Base-by-base conservation (phyloP, 169 alveolate species). In the Plasmodium billcollinsi region DNA sequence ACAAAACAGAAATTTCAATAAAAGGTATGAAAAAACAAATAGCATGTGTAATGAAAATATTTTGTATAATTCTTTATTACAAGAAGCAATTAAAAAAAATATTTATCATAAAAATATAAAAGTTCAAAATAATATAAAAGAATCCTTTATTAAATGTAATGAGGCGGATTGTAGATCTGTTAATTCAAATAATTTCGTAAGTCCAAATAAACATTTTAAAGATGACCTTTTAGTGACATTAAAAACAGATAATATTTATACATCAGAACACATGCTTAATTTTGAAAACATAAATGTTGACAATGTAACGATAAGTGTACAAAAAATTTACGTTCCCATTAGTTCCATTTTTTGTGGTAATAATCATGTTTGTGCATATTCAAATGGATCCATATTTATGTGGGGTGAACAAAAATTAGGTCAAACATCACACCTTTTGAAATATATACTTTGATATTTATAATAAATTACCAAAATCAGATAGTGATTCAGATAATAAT, bases 391-490 rank as follows among this genome's bases (percentile, higher is more conserved):
- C 45, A 65, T 76, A 76, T 76, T 76, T 76, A 76, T 76, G 89
- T 76, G 89, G 89, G 89, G 89, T 24, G 89, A 76, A 67, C 89
- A 76, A 43, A 76, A 76, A 45, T 59, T 76, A 76, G 89, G 89
- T 26, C 89, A 76, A 76, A 76, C 74, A 66, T 76, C 21, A 65
- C 47, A 65, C 89, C 89, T 50, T 76, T 76, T 58, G 78, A 76
- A 76, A 76, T 71, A 76, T 76, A 15, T 76, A 76, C 59, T 76
- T 76, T 66, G 89, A 76, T 76, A 50, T 24, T 39, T 66, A 65
- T 66, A 65, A 76, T 58, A 76, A 33, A 69, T 49, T 49, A 7
- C 74, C 65, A 24, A 18, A 65, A 65, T 76, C 76, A 50, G 89
- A 76, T 65, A 76, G 78, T 65, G 89, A 76, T 26, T 65, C 89